Base-by-base conservation (phyloP, 352 stramenopile genomes). In the Phytophthora pistaciae region DNA sequence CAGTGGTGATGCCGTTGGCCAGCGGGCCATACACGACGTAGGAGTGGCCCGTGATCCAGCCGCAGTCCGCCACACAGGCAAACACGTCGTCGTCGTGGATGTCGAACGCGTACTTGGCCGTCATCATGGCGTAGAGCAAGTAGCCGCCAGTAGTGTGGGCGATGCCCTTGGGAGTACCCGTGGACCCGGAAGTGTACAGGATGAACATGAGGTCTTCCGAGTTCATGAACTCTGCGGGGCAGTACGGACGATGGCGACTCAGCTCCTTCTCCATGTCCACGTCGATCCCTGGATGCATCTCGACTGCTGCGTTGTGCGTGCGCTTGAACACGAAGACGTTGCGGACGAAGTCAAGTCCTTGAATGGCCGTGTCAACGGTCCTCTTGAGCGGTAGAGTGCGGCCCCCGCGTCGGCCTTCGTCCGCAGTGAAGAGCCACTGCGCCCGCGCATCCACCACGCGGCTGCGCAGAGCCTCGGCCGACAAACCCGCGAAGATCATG, bases 21-120 rank as follows among this genome's bases (percentile, higher is more conserved):
- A 99, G 80, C 5, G 97, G 95, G 23, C 97, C 98, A 75, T 99
- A 99, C 8, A 99, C 85, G 69, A 99, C 98, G 78, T 96, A 97
- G 46, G 85, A 96, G 83, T 99, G 97, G 46, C 97, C 97, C 40
- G 97, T 99, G 78, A 99, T 99, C 97, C 97, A 99, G 21, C 97
- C 96, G 40, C 88, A 91, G 74, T 99, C 97, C 3, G 97, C 96
- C 10, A 99, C 93, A 68, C 96, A 99, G 0, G 92, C 93, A 72
- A 97, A 98, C 40, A 99, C 87, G 67, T 99, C 96, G 59, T 91
- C 91, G 25, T 96, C 87, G 49, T 94, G 77, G 42, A 98, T 76
- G 54, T 98, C 93, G 70, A 99, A 99, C 29, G 82, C 92, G 59
- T 93, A 97, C 73, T 92, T 95, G 55, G 87, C 90, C n/a, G 97